phyloP scores from a whole-genome alignment of 345 rosid species.

The Syzygium aromaticum region DNA sequence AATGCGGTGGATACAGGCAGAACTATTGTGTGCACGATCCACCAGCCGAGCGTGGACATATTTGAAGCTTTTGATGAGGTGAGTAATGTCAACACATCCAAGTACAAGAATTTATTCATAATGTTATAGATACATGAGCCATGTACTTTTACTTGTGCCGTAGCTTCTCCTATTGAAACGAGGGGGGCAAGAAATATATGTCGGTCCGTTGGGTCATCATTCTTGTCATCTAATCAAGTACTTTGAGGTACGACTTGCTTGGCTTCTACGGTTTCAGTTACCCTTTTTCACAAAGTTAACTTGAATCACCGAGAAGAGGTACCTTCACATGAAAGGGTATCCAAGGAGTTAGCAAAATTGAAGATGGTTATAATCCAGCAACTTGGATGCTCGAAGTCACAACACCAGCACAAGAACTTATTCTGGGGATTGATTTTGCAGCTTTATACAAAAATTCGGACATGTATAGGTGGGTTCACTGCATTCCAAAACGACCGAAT shows the following conservation, averaged over 20 bases:
- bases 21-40: conserved; percentile 92
- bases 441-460: conserved; percentile 26
- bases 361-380: conserved; percentile 45
- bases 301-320: not conserved
- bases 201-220: conserved; percentile 35
- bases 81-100: not conserved
- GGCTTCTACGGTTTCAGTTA: not conserved
- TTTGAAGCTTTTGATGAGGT: conserved; percentile 98
- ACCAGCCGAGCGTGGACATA: conserved; percentile 90
- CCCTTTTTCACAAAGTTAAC: not conserved
- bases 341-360: conserved; percentile 24
- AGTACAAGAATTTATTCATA: not conserved
- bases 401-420: conserved; percentile 23
- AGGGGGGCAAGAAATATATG: conserved; percentile 47
- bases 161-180: conserved; percentile 36
- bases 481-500: not conserved
- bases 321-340: conserved; percentile 11
- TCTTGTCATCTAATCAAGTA: conserved; percentile 30
- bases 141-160: not conserved
- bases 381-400: conserved; percentile 56
- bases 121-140: not conserved
- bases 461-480: conserved; percentile 16
- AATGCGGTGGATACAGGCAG: conserved; percentile 91
- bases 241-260: conserved; percentile 26
- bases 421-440: conserved; percentile 29